Evolutionary conservation across 495 filamentous ascomycete genomes (phyloP).

Genomic region (Hyaloscypha hepaticicola): DNA sequence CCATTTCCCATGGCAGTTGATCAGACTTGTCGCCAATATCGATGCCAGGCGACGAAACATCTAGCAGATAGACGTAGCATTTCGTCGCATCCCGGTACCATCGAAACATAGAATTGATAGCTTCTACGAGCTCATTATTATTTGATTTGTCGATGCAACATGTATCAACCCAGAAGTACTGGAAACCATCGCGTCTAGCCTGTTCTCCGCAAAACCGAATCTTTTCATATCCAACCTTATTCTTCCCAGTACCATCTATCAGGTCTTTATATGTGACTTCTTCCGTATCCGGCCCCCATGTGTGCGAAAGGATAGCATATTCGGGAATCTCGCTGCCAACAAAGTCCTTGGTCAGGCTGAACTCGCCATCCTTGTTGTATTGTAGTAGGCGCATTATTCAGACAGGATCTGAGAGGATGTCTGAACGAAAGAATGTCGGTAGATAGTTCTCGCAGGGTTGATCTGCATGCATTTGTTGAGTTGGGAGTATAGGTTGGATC

Average conservation of each 20-base stretch:
- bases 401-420: not conserved
- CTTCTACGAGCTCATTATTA: no score
- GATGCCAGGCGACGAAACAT: not conserved
- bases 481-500: slow-evolving; percentile 2
- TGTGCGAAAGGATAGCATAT: slow-evolving; percentile 32
- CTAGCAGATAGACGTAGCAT: slow-evolving; percentile 11
- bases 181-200: no score
- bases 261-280: slow-evolving; percentile 29
- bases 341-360: slow-evolving; percentile 10
- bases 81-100: slow-evolving; percentile 21
- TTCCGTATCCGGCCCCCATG: slow-evolving; percentile 23
- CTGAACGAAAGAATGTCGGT: no score
- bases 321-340: slow-evolving; percentile 9
- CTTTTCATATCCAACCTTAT: slow-evolving; percentile 33
- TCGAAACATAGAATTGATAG: no score
- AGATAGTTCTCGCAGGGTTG: not conserved
- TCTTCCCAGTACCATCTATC: slow-evolving; percentile 18
- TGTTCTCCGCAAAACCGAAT: no score
- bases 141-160: no score
- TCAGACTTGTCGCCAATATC: not conserved
- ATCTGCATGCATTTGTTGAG: not conserved
- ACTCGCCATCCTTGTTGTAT: not conserved
- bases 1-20: slow-evolving; percentile 3
- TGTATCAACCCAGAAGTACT: no score
- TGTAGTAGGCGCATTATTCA: slow-evolving; percentile 1